phyloP scores from a whole-genome alignment of 352 stramenopile species.

The Globisporangium canariense region DNA sequence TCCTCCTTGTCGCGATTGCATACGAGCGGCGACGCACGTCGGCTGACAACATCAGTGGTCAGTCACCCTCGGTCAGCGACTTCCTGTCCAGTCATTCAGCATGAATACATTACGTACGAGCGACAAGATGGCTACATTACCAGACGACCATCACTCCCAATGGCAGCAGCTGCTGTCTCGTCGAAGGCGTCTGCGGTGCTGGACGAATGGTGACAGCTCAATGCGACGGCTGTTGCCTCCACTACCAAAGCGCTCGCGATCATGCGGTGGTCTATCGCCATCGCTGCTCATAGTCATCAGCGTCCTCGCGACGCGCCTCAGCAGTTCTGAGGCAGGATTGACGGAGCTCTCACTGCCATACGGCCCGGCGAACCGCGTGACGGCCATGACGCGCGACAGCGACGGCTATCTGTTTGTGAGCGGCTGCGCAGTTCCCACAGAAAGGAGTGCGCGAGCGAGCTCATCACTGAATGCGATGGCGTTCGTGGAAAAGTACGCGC shows the following conservation, averaged over 20 bases:
- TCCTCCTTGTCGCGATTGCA: not conserved
- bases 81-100: not conserved
- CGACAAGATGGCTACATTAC: constrained; percentile 4
- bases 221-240: not conserved
- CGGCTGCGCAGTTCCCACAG: constrained; percentile 1
- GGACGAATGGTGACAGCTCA: not conserved
- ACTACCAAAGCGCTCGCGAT: not conserved
- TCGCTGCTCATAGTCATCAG: not conserved
- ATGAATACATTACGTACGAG: constrained; percentile 1
- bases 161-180: not conserved
- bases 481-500: constrained; percentile 16
- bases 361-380: not conserved
- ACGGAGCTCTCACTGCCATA: constrained; percentile 2
- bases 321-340: constrained; percentile 2
- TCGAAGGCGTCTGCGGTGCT: not conserved
- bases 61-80: not conserved
- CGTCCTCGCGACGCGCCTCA: not conserved
- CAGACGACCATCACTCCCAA: not conserved
- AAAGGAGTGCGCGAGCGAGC: not conserved
- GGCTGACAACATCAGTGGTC: not conserved
- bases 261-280: not conserved
- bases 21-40: not conserved
- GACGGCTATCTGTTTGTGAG: constrained; percentile 1
- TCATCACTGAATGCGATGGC: not conserved
- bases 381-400: not conserved